phyloP scores from a whole-genome alignment of 106 monocot species.

The Dioscorea dumetorum region DNA sequence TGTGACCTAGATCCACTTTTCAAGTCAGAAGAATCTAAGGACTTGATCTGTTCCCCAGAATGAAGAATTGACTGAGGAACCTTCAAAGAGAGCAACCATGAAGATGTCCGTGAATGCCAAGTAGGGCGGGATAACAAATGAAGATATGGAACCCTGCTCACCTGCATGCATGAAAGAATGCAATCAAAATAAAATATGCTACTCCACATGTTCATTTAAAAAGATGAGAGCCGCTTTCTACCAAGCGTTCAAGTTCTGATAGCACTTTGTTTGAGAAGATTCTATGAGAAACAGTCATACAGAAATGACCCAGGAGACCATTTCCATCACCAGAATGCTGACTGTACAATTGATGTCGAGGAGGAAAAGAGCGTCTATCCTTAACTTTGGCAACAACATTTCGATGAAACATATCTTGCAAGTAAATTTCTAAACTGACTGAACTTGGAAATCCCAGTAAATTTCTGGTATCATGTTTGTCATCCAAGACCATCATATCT shows the following conservation, averaged over 20 bases:
- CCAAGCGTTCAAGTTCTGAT: constrained; percentile 63
- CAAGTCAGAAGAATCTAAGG: constrained; percentile 15
- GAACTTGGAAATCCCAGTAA: constrained; percentile 38
- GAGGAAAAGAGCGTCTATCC: constrained; percentile 16
- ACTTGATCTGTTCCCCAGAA: constrained; percentile 23
- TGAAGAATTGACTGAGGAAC: constrained; percentile 59
- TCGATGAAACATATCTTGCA: constrained; percentile 65
- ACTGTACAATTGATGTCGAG: constrained; percentile 10
- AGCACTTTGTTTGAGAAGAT: constrained; percentile 72
- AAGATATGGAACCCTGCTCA: constrained; percentile 66
- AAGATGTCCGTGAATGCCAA: constrained; percentile 89
- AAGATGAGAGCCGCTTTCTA: constrained; percentile 15
- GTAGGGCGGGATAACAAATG: constrained; percentile 75
- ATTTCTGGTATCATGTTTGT: constrained; percentile 21
- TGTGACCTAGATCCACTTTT: constrained; percentile 39
- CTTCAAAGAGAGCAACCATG: constrained; percentile 81
- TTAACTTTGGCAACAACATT: constrained; percentile 31
- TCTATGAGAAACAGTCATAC: constrained; percentile 82
- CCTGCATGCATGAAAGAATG: constrained; percentile 34
- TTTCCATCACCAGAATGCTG: constrained; percentile 24
- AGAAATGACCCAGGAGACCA: constrained; percentile 68
- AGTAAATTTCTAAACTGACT: constrained; percentile 61
- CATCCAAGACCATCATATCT: constrained; percentile 23
- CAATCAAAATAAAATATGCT: not conserved
- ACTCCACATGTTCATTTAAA: not conserved